Base-by-base conservation (phyloP, 192 early-diverging fungal species). In the Coemansia sp. region DNA sequence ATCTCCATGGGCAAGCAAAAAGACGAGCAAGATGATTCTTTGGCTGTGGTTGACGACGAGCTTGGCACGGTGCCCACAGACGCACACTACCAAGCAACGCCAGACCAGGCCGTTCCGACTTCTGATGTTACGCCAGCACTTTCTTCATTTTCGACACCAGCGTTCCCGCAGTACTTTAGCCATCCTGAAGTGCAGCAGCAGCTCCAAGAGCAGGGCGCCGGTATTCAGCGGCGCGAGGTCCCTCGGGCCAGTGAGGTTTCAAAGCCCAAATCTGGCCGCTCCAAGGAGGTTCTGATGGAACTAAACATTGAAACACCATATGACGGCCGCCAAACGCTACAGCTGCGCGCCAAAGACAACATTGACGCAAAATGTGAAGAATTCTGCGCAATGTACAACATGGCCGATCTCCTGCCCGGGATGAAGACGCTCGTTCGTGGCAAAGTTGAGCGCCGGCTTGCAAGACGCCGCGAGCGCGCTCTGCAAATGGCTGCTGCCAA, bases 281-380 rank as follows among this genome's bases (percentile, higher is more conserved):
- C 75, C 19, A 78, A 68, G 50, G 69, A 71, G 34, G 69, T 78
- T 1, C 47, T 78, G 57, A 78, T 78, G 75, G 75, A 78, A 69
- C 66, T 78, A 31, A 78, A 78, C 54, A 78, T 78, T n/a, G 75
- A 78, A 50, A 78, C 75, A 2, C 75, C 75, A 0, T 28, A 68
- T 19, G 53, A 72, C 21, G 75, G 75, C 23, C 69, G 69, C 26
- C 69, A 78, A 62, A 47, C 71, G 52, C 22, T 78, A 49, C 75
- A 78, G 66, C 66, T 78, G 8, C 69, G 66, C 2, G 66, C 59
- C 25, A 67, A 66, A 20, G 75, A 78, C 52, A 56, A 68, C 44
- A 21, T 78, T 5, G 69, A 78, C 23, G 58, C 57, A n/a, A 22
- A 60, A 26, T 78, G 75, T 34, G 75, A 78, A 46, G 51, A 61